Base-by-base conservation (phyloP, 768 basidiomycete species). In the Boletus pseudo-olivaceus region DNA sequence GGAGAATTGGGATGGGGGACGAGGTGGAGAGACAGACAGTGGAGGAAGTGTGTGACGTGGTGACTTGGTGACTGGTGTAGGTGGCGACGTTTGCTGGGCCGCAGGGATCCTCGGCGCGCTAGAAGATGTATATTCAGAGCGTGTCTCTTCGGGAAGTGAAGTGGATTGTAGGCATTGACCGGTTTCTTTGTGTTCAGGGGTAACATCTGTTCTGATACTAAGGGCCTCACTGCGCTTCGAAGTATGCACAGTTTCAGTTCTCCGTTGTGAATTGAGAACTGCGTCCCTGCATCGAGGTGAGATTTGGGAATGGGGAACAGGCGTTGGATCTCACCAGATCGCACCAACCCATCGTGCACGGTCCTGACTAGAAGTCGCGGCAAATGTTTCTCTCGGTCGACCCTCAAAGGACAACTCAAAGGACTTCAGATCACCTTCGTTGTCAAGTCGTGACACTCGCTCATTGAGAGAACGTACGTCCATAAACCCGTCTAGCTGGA, bases 321-420 rank as follows among this genome's bases (percentile, higher is more conserved):
- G 8, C 10, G 10, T 49, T 49, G 51, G 20, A 45, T 33, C 76
- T 62, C 66, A 88, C 88, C 88, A 90, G 44, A 90, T 81, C 4
- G 83, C 80, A 61, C 84, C 85, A 47, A 90, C 78, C 88, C 88
- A 90, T 9, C 77, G 78, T 4, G 86, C 87, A 47, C 88, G 75
- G 52, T 87, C 85, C 54, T 78, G 76, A 27, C 82, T 78, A 20
- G 82, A 82, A 10, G 72, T 66, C 3, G 80, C 82, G 0, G 85
- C 87, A 65, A 90, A 88, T 51, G 75, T 80, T 63, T 88, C 84
- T 49, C 69, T 73, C 4, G 68, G 69, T 23, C 73, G 68, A 14
- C 76, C 81, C 49, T 81, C 77, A 51, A 87, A 85, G 17, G 78
- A 47, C n/a, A 90, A 61, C 65, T 88, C 86, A 54, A 90, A 89